A percentile compares a stretch with the other conserved stretches of the same genome.
These are phyloP conservation scores for Suillus tomentosus DNA, from an alignment of 768 basidiomycete genomes.

Conservation along the genomic window DNA sequence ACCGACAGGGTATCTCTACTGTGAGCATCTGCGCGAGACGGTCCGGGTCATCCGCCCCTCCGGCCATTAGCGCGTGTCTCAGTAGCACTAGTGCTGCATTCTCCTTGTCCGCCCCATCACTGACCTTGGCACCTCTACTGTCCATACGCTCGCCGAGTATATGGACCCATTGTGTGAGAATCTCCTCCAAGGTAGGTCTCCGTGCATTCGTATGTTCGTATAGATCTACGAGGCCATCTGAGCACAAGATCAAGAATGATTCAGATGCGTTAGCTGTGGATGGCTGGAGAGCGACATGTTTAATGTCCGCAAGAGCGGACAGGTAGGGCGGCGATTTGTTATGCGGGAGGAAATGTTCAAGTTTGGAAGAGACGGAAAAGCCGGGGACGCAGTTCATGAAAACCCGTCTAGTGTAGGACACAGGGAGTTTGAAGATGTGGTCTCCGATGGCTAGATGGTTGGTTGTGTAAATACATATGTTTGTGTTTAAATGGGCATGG, in stretches of 20 bases:
- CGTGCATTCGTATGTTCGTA: slow-evolving; percentile 17
- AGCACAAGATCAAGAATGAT: slow-evolving; percentile 48
- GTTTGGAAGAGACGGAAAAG: slow-evolving; percentile 37
- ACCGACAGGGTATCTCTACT: slow-evolving; percentile 46
- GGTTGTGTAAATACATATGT: background rate
- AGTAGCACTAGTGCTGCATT: slow-evolving; percentile 44
- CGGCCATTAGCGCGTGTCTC: slow-evolving; percentile 38
- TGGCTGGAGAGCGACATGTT: slow-evolving; percentile 38
- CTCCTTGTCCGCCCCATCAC: slow-evolving; percentile 5
- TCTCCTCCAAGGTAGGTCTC: slow-evolving; percentile 27
- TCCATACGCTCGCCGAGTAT: slow-evolving; percentile 23
- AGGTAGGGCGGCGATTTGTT: slow-evolving; percentile 57
- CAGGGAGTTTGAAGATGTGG: slow-evolving; percentile 54
- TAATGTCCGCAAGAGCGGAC: slow-evolving; percentile 45
- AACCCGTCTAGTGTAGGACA: slow-evolving; percentile 46
- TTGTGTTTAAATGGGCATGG: background rate
- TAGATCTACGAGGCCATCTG: slow-evolving; percentile 51
- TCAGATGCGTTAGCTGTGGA: slow-evolving; percentile 20
- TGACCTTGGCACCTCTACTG: slow-evolving; percentile 8
- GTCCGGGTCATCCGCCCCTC: slow-evolving; percentile 42
- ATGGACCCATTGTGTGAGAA: slow-evolving; percentile 39
- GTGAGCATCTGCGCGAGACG: slow-evolving; percentile 48
- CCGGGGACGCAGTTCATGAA: slow-evolving; percentile 45
- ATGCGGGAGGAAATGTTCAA: slow-evolving; percentile 46
- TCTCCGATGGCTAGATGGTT: slow-evolving; percentile 50